These are phyloP conservation scores for Tritrichomonas foetus DNA, from an alignment of 208 protist species.

Conservation along the genomic window DNA sequence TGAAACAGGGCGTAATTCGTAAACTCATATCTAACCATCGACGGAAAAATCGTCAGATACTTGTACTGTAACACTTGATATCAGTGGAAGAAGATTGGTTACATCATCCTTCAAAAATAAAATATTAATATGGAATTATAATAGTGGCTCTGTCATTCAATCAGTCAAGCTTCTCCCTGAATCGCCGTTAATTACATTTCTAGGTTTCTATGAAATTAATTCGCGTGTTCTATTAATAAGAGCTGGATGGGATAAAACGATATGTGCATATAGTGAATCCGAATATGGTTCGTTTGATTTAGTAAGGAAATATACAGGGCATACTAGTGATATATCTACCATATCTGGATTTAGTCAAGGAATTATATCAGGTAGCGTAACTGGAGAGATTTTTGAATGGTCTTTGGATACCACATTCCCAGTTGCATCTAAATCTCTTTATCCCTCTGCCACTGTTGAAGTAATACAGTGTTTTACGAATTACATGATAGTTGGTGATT, in stretches of 20 bases:
- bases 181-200: not conserved
- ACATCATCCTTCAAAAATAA: not conserved
- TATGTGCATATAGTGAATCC: not conserved
- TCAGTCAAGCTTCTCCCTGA: not conserved
- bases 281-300: not conserved
- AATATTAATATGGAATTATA: constrained; percentile 8
- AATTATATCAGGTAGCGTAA: not conserved
- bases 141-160: not conserved
- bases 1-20: not conserved
- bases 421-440: not conserved
- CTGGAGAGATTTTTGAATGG: not conserved
- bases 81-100: not conserved
- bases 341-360: not conserved
- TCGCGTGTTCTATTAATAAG: not conserved
- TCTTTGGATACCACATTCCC: not conserved
- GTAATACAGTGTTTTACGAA: not conserved
- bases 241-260: not conserved
- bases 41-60: not conserved
- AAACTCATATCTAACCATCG: not conserved
- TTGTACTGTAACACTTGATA: not conserved
- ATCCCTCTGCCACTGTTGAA: not conserved
- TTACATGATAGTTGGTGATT: not conserved
- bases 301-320: not conserved
- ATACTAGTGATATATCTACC: not conserved
- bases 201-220: not conserved